phyloP scores from a whole-genome alignment of 106 monocot genomes.

The Dactylorhiza incarnata region DNA sequence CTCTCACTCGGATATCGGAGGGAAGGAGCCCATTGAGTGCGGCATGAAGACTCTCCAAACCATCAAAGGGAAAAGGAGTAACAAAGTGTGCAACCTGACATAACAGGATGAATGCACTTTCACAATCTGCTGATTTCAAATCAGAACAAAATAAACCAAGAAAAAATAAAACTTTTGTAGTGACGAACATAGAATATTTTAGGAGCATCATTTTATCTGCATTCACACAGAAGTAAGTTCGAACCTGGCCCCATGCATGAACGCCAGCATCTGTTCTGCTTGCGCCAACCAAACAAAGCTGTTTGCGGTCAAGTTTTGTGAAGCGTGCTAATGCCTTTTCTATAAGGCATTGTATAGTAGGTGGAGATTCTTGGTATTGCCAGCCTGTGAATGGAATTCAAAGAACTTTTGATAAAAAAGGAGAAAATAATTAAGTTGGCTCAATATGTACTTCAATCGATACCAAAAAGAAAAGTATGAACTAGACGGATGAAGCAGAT shows the following conservation, averaged over 20 bases:
- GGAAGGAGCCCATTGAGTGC: conserved; percentile 78
- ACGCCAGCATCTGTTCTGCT: conserved; percentile 81
- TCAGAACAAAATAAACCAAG: background rate
- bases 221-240: background rate
- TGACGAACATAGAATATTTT: background rate
- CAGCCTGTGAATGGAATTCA: conserved; percentile 42
- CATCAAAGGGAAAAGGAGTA: conserved; percentile 56
- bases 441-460: too few relatives aligned
- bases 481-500: background rate
- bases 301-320: conserved; percentile 63
- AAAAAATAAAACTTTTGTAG: background rate
- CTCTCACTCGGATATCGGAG: conserved; percentile 58
- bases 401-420: background rate
- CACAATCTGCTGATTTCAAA: background rate
- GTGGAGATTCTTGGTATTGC: conserved; percentile 78
- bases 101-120: background rate
- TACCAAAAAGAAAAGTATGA: background rate
- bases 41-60: conserved; percentile 57
- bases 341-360: conserved; percentile 61
- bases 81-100: conserved; percentile 77
- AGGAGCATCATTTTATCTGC: background rate
- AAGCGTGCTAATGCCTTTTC: conserved; percentile 54
- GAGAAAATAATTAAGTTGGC: background rate
- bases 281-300: conserved; percentile 64
- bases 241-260: conserved; percentile 95